Evolutionary conservation across 768 basidiomycete genomes (phyloP), one percentile per base, ranked within the genome.

Genomic region (Floccularia luteovirens): DNA sequence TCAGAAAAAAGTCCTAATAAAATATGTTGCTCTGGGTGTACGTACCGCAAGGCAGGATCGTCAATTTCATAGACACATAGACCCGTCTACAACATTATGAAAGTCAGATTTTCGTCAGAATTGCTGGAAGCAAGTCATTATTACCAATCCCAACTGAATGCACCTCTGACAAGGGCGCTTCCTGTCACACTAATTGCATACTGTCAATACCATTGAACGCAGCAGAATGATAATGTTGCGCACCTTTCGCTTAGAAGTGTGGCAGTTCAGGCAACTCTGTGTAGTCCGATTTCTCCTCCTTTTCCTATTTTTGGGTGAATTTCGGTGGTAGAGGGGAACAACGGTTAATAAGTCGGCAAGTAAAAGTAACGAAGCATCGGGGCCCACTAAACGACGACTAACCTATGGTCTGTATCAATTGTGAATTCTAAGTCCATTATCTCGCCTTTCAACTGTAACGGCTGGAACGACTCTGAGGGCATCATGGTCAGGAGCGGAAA

Each of bases 31-130:
- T 13, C 16, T 17, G 39, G 21, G 41, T 6, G 5, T 30, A 23
- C 39, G 42, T 48, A 86, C 88, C 85, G 72, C 25, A 85, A 62
- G 7, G 83, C 80, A 11, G 87, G 87, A 60, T 90, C 90, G 56
- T 93, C 91, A 47, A 93, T 86, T 55, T 94, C 91, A 50, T 94
- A 94, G 0, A 94, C 90, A 58, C 91, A 94, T 13, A 93, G 82
- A 37, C 91, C 91, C 16, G 91, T 93, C 87, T 90, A 49, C 14
- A 40, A 17, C 22, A 39, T n/a, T n/a, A n/a, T n/a, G 27, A 43
- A 35, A 21, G 14, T 23, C 31, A 20, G 20, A 27, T 25, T 25
- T 14, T 24, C 14, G 22, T 5, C 6, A 30, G 20, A 43, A 32
- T 33, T 33, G 25, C 11, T 37, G 28, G 35, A 47, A 31, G 19